Base-by-base conservation (phyloP, 2,329 filamentous ascomycete species). In the Neonectria hederae region DNA sequence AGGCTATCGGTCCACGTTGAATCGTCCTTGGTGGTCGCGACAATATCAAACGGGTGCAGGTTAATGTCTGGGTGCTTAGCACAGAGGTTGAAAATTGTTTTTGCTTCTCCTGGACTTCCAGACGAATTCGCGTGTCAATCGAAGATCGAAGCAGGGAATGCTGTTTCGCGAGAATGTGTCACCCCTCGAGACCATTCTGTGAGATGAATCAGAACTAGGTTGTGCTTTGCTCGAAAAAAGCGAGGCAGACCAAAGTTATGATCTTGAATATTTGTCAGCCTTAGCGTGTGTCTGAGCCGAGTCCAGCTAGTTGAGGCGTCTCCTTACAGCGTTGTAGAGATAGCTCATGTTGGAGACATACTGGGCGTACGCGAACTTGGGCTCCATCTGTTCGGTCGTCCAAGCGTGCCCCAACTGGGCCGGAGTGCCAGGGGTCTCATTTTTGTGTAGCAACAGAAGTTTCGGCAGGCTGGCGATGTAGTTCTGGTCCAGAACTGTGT, bases 11-110 rank as follows among this genome's bases (percentile, higher is more conserved):
- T 13, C 63, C 63, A 65, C 9, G 63, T 65, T 9, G 59, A 38
- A 51, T 65, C 63, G n/a, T 59, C 63, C 22, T 65, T 63, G 13
- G 49, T 19, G 7, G 63, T 65, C 9, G 59, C 55, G 28, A 59
- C 28, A 45, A 59, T 51, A 11, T 51, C 51, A 30, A 63, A 54
- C 19, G 59, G 59, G 10, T 38, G 51, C 13, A 62, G 43, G 24
- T 55, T 21, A 21, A 65, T 57, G 14, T 65, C 10, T 7, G 63
- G 63, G 30, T 59, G 22, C 10, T 30, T 14, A 9, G 26, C 19
- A 22, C 42, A 42, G 2, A 63, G n/a, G 3, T 46, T 59, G 9
- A 19, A 14, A 9, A 63, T 28, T 14, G 49, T 22, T 17, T 42
- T 43, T 8, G 55, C 61, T 26, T 49, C 32, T 6, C 43, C 43